phyloP scores from a whole-genome alignment of 2,329 filamentous ascomycete species.

The Neoascochyta sp. region DNA sequence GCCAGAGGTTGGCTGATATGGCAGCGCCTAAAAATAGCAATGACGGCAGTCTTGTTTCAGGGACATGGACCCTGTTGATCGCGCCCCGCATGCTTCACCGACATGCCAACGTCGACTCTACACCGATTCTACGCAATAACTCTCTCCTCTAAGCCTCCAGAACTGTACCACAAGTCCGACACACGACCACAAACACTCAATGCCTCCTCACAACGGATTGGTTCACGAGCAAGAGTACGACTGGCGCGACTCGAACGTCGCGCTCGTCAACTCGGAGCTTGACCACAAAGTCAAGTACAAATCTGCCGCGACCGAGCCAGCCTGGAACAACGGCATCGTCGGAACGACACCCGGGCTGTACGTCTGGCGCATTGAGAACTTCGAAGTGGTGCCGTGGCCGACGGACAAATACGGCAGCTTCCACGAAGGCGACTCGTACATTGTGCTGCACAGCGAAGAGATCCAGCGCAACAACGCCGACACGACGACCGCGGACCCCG shows the following conservation, averaged over 20 bases:
- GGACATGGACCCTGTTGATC: conserved; percentile 2
- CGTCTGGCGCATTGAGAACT: conserved; percentile 66
- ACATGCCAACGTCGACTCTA: too few species aligned
- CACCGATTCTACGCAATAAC: too few species aligned
- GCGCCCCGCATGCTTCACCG: too few species aligned
- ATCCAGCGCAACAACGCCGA: conserved; percentile 39
- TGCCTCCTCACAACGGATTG: conserved; percentile 60
- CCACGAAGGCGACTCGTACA: conserved; percentile 66
- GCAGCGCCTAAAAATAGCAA: too few species aligned
- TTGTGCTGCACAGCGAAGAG: conserved; percentile 59
- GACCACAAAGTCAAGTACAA: conserved; percentile 67
- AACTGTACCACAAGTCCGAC: not conserved
- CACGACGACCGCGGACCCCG: conserved; percentile 4
- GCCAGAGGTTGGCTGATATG: too few species aligned
- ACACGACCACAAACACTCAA: conserved; percentile 35
- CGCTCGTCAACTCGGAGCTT: conserved; percentile 60
- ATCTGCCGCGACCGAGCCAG: conserved; percentile 62
- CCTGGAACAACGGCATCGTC: conserved; percentile 60
- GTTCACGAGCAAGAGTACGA: conserved; percentile 63
- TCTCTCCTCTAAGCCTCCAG: too few species aligned
- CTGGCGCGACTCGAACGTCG: conserved; percentile 65
- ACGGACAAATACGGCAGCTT: conserved; percentile 57
- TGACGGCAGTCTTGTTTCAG: conserved; percentile 7
- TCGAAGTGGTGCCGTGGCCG: conserved; percentile 62
- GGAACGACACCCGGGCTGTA: conserved; percentile 54